These are phyloP conservation scores for Neofusicoccum ribis DNA, from an alignment of 2,329 filamentous ascomycete genomes.

Conservation along the genomic window DNA sequence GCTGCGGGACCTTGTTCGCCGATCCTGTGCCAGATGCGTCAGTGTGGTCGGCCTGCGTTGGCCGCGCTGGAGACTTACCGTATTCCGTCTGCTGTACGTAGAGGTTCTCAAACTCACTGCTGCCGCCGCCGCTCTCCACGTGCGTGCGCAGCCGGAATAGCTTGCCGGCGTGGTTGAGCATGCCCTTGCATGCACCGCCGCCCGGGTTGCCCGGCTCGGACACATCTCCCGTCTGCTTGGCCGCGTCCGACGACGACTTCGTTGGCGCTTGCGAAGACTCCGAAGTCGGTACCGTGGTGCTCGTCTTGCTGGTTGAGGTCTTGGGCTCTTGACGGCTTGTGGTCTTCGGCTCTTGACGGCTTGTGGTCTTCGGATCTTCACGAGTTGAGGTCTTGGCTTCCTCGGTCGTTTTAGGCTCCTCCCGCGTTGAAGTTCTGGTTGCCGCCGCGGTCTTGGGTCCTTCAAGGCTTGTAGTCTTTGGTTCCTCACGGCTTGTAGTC, in stretches of 20 bases:
- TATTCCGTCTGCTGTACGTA: neutral
- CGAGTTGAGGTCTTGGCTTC: too few relatives aligned
- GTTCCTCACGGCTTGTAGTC: too few relatives aligned
- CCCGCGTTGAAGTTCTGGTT: too few relatives aligned
- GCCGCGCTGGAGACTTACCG: neutral
- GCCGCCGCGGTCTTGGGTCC: too few relatives aligned
- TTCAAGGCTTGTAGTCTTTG: too few relatives aligned
- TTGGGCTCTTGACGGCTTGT: too few relatives aligned
- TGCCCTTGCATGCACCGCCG: neutral
- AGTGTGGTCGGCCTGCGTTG: neutral
- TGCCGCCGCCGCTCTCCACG: neutral
- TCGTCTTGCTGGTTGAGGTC: neutral
- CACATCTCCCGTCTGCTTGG: neutral
- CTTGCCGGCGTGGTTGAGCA: neutral
- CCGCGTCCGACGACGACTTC: neutral
- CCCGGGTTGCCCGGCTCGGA: neutral
- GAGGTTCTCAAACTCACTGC: neutral
- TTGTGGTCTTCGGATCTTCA: too few relatives aligned
- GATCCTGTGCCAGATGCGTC: neutral
- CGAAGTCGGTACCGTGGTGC: too few relatives aligned
- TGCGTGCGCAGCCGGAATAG: conserved; percentile 6
- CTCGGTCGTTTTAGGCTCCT: too few relatives aligned
- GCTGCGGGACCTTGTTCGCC: neutral
- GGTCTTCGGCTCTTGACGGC: too few relatives aligned
- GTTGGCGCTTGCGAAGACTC: neutral